Conservation (phyloP, 2,329 filamentous ascomycete genomes). For the Madurella fahalii region DNA sequence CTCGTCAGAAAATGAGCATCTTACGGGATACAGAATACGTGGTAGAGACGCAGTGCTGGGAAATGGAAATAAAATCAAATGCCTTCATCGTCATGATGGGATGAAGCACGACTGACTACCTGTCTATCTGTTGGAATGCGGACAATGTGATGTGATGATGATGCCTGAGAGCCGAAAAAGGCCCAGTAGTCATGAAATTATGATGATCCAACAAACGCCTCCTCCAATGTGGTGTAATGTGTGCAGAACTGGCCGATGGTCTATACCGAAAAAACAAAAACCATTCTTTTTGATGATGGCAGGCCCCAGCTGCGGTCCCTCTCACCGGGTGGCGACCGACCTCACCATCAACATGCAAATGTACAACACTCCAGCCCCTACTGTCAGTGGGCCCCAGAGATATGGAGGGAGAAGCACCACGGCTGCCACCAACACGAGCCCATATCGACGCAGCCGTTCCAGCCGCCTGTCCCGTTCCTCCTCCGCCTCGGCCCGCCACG, state of each 20-base stretch:
- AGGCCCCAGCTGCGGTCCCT: background rate
- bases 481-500: conserved; percentile 29
- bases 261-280: conserved; percentile 13
- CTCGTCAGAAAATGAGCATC: too few relatives aligned
- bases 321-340: conserved; percentile 9
- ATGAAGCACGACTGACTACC: background rate
- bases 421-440: conserved; percentile 41
- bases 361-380: conserved; percentile 38
- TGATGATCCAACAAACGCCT: conserved; percentile 11
- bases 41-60: background rate
- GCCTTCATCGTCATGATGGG: background rate
- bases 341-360: conserved; percentile 31
- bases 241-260: background rate
- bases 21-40: too few relatives aligned
- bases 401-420: conserved; percentile 45
- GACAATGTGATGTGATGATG: background rate
- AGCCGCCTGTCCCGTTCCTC: conserved; percentile 38
- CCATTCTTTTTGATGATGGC: conserved; percentile 12
- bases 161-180: background rate
- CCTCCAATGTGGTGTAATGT: conserved; percentile 6
- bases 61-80: background rate
- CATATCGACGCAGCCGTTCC: conserved; percentile 39
- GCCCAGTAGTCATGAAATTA: background rate
- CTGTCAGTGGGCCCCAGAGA: conserved; percentile 36
- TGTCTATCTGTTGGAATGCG: background rate